Evolutionary conservation across 2,329 filamentous ascomycete species (phyloP), one percentile per base, ranked within the genome.

Genomic region (Cladosporium sphaerospermum): DNA sequence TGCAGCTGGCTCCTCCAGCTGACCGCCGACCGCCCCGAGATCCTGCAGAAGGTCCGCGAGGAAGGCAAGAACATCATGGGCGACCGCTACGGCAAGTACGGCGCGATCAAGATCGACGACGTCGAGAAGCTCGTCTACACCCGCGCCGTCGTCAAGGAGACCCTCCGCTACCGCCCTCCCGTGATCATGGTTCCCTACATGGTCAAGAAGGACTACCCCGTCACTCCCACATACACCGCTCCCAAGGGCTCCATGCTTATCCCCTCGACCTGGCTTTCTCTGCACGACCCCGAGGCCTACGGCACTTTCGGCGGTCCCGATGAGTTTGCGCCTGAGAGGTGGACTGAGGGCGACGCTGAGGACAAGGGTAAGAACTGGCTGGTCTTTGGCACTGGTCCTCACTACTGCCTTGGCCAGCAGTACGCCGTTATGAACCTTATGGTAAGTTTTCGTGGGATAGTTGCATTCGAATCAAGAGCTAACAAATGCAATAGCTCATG

Each of bases 141-240:
- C 41, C 87, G 89, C 55, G 92, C 90, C 39, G 89, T 96, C 41
- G 88, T 97, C 60, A 89, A 88, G 63, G 90, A 96, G 75, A 85
- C 89, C 54, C 82, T 96, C 59, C 88, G 93, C 67, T 97, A 95
- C 78, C 88, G 92, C 53, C 93, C 93, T 59, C 93, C 93, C 53
- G 93, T 99, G 65, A 81, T 96, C 71, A 96, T 99, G 89, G 89
- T 96, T 47, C 93, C 93, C 33, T 97, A 97, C 72, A 71, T 91
- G 57, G 89, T 85, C 60, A 97, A 97, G 85, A 96, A 95, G 78
- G 76, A 88, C 53, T 99, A 97, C 80, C 91, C 91, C 47, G 86
- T 99, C 63, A 89, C 87, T 23, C 82, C 86, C 34, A 80, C 78
- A 34, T 96, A 97, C 74, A 96, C 90, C n/a, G 85, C 92, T 47